Evolutionary conservation across 2,329 filamentous ascomycete species (phyloP).

Genomic region (Botryotinia narcissicola): DNA sequence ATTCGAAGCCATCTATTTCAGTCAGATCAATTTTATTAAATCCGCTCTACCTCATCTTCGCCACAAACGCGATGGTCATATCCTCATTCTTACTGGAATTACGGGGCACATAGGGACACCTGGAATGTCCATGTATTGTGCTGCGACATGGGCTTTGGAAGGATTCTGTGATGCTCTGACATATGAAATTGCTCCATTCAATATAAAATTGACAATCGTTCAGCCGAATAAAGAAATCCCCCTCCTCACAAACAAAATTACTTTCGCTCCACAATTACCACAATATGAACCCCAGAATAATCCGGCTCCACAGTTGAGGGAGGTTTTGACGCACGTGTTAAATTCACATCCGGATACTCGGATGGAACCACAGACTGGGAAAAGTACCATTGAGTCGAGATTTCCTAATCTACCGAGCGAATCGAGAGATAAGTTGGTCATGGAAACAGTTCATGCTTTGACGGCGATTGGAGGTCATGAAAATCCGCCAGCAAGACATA

Average conservation of each 20-base stretch:
- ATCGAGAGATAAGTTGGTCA: constrained; percentile 70
- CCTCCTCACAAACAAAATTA: constrained; percentile 81
- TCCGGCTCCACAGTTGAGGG: constrained; percentile 75
- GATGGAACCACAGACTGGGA: constrained; percentile 37
- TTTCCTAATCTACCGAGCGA: constrained; percentile 70
- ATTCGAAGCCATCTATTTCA: constrained; percentile 94
- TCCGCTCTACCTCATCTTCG: constrained; percentile 78
- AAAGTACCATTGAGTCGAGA: constrained; percentile 53
- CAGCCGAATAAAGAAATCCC: constrained; percentile 94
- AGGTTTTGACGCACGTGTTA: constrained; percentile 77
- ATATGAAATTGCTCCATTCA: constrained; percentile 96
- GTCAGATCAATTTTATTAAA: constrained; percentile 93
- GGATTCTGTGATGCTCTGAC: constrained; percentile 94
- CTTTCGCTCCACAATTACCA: constrained; percentile 74
- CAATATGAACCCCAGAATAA: constrained; percentile 68
- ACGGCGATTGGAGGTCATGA: constrained; percentile 92
- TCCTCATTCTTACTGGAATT: constrained; percentile 85
- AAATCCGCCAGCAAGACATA: constrained; percentile 90
- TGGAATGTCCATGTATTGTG: constrained; percentile 85
- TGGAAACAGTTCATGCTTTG: constrained; percentile 87
- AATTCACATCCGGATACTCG: constrained; percentile 68
- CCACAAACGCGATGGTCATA: constrained; percentile 78
- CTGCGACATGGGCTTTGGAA: constrained; percentile 91
- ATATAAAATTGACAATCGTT: constrained; percentile 92
- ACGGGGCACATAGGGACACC: constrained; percentile 92